These are phyloP conservation scores for Paecilomyces variotii DNA, from an alignment of 2,329 filamentous ascomycete species.

Conservation along the genomic window DNA sequence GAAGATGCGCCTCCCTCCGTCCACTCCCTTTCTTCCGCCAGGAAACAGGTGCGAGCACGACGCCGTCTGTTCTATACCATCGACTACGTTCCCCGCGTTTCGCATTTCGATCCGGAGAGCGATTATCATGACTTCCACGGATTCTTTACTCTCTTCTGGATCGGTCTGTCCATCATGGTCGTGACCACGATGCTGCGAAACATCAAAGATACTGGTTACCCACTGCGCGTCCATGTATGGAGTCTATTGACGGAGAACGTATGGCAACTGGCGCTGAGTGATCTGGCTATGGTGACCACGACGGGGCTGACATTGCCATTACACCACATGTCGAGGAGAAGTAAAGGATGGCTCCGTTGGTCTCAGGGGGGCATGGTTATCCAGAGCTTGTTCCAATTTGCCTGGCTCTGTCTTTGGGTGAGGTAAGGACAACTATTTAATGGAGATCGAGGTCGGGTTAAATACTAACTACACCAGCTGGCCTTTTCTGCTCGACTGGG, in stretches of 20 bases:
- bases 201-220: constrained; percentile 85
- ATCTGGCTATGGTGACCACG: constrained; percentile 74
- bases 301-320: constrained; percentile 66
- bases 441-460: background rate
- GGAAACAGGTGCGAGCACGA: constrained; percentile 73
- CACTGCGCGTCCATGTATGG: constrained; percentile 81
- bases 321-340: constrained; percentile 58
- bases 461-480: constrained; percentile 38
- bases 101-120: constrained; percentile 87
- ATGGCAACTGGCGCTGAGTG: constrained; percentile 75
- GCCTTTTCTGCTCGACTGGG: constrained; percentile 81
- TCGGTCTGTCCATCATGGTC: constrained; percentile 92
- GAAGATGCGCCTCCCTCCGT: constrained; percentile 88
- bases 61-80: constrained; percentile 86
- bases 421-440: constrained; percentile 35
- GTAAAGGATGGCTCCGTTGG: constrained; percentile 59
- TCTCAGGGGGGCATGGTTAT: constrained; percentile 65
- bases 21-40: constrained; percentile 74
- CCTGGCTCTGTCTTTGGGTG: constrained; percentile 79
- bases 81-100: constrained; percentile 82
- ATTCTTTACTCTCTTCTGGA: constrained; percentile 98
- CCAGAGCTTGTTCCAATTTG: constrained; percentile 71
- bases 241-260: constrained; percentile 79
- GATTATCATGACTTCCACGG: constrained; percentile 92
- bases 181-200: constrained; percentile 90